phyloP scores from a whole-genome alignment of 164 flowering plant genomes.

The Euptelea pleiosperma region DNA sequence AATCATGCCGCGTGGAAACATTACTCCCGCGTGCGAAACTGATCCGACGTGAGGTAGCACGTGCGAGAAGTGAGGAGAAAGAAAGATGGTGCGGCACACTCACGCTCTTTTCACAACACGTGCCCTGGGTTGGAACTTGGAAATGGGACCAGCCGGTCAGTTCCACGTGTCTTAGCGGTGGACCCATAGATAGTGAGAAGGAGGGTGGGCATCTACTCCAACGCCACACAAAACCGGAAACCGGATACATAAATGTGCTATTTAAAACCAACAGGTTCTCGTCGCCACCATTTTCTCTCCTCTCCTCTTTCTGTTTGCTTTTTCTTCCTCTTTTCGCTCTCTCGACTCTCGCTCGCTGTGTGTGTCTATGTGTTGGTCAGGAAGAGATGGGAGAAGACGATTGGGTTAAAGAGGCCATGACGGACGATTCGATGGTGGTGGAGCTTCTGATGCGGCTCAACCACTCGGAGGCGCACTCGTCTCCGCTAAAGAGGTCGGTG shows the following conservation, averaged over 20 bases:
- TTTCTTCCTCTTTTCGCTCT: background rate
- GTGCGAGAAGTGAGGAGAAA: no score
- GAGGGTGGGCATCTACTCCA: conserved; percentile 15
- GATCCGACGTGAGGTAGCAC: no score
- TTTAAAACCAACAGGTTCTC: conserved; percentile 6
- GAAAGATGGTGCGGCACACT: no score
- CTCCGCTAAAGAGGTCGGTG: background rate
- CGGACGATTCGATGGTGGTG: conserved; percentile 29
- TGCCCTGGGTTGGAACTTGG: no score
- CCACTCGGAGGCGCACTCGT: conserved; percentile 4
- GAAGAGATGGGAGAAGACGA: conserved; percentile 20
- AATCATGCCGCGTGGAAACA: no score
- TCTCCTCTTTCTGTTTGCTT: no score
- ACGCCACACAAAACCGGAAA: conserved; percentile 19
- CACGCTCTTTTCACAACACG: no score
- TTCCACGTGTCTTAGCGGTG: background rate
- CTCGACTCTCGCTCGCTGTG: no score
- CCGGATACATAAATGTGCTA: conserved; percentile 11
- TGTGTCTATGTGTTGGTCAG: no score
- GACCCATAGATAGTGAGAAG: background rate
- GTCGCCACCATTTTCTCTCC: no score
- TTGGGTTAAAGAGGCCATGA: conserved; percentile 37
- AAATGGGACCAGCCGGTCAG: no score
- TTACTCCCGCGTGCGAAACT: no score
- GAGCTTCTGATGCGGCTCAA: conserved; percentile 30